Percentiles rank a stretch among this genome's conserved stretches.
Evolutionary conservation across 2,329 filamentous ascomycete species (phyloP).

Genomic region (Leptographium wingfieldii): DNA sequence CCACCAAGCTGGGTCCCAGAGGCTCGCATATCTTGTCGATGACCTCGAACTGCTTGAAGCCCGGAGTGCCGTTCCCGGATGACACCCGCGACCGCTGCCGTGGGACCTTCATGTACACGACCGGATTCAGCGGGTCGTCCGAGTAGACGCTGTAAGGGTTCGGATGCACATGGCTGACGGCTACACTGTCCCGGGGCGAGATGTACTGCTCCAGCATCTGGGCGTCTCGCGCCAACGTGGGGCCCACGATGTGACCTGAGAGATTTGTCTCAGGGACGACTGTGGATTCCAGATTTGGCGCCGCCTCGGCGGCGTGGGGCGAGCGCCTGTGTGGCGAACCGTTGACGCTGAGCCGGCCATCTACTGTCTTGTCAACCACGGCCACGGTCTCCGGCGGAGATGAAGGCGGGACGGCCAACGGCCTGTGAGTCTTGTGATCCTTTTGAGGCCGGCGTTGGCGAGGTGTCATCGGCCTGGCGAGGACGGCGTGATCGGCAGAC

Average conservation of each 20-base stretch:
- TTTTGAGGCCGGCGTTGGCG: not conserved
- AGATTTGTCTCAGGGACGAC: not conserved
- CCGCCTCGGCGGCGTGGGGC: not conserved
- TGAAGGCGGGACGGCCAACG: not conserved
- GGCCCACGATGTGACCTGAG: constrained; percentile 2
- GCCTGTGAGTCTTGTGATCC: not conserved
- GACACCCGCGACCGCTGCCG: not conserved
- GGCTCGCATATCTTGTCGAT: constrained; percentile 2
- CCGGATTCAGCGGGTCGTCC: constrained; percentile 4
- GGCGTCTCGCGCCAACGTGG: constrained; percentile 1
- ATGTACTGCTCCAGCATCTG: constrained; percentile 5
- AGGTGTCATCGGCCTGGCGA: not conserved
- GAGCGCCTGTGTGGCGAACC: not conserved
- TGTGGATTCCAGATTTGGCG: not conserved
- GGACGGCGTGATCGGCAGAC: not conserved
- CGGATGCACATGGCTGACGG: constrained; percentile 1
- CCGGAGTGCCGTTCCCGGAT: constrained; percentile 3
- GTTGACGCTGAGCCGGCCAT: not conserved
- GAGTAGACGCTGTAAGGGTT: constrained; percentile 6
- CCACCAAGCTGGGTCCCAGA: not conserved
- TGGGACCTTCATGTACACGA: constrained; percentile 4
- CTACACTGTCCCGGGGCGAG: not conserved
- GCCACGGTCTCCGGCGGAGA: not conserved
- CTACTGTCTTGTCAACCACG: not conserved
- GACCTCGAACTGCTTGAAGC: constrained; percentile 4